Conservation (phyloP, 2,329 filamentous ascomycete genomes). For the Volutella citrinella region DNA sequence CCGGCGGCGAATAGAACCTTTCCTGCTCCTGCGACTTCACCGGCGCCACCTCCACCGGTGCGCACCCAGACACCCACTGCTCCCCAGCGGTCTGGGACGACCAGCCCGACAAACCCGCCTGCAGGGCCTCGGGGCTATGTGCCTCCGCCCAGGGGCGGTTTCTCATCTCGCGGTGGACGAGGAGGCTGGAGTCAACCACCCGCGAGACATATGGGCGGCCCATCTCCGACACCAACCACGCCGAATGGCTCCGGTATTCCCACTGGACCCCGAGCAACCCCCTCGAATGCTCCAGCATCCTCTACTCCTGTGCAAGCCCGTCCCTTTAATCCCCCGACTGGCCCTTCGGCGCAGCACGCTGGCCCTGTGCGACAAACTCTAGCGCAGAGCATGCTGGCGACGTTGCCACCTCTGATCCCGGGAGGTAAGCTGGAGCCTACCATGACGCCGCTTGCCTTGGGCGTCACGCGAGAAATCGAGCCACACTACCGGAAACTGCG, state of each 20-base stretch:
- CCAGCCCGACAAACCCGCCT: constrained; percentile 49
- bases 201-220: constrained; percentile 31
- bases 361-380: constrained; percentile 41
- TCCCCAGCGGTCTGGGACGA: constrained; percentile 36
- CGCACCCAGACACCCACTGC: constrained; percentile 34
- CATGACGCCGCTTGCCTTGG: constrained; percentile 40
- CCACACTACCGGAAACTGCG: constrained; percentile 51
- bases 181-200: constrained; percentile 41
- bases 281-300: constrained; percentile 31
- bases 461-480: constrained; percentile 53
- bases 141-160: constrained; percentile 42
- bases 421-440: constrained; percentile 53
- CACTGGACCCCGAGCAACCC: constrained; percentile 43
- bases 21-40: constrained; percentile 33
- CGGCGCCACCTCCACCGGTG: constrained; percentile 30
- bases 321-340: constrained; percentile 57
- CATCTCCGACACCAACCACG: constrained; percentile 38
- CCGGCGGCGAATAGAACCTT: constrained; percentile 37
- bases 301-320: constrained; percentile 40
- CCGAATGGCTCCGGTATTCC: constrained; percentile 42
- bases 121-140: constrained; percentile 55
- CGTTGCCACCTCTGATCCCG: constrained; percentile 49
- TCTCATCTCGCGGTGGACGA: constrained; percentile 42
- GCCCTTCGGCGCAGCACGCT: constrained; percentile 43
- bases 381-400: constrained; percentile 50